Evolutionary conservation across 2,329 filamentous ascomycete species (phyloP).

Genomic region (Lojkania enalia): DNA sequence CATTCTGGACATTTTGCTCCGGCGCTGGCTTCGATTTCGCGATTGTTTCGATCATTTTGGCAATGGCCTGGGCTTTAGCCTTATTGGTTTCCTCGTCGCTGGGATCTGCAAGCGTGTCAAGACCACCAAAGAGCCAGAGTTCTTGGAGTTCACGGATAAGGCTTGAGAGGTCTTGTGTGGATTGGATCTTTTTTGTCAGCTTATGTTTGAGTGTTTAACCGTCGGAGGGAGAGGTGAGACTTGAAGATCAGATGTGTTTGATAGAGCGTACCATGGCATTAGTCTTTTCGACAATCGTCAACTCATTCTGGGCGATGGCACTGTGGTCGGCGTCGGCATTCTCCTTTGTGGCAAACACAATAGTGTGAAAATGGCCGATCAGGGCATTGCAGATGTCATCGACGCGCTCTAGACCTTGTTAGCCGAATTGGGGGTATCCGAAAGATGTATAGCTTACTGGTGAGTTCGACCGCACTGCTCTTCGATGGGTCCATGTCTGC

Average conservation of each 20-base stretch:
- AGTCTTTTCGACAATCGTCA: constrained; percentile 62
- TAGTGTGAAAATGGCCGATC: constrained; percentile 59
- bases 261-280: too few relatives aligned
- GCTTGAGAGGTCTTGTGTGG: constrained; percentile 64
- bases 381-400: constrained; percentile 46
- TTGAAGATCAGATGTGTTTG: too few relatives aligned
- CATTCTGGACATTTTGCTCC: background rate
- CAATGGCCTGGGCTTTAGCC: constrained; percentile 24
- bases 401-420: constrained; percentile 39
- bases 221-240: too few relatives aligned
- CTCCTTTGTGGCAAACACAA: constrained; percentile 58
- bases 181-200: too few relatives aligned
- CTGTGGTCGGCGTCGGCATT: constrained; percentile 57
- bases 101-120: constrained; percentile 56
- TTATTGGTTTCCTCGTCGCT: constrained; percentile 29
- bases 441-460: constrained; percentile 28
- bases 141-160: constrained; percentile 67
- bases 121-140: constrained; percentile 67
- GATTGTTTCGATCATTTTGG: constrained; percentile 26
- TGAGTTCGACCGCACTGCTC: constrained; percentile 47
- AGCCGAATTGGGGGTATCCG: background rate
- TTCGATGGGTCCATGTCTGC: constrained; percentile 46
- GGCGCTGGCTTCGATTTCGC: constrained; percentile 18
- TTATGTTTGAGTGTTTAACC: too few relatives aligned
- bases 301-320: constrained; percentile 59